phyloP scores from a whole-genome alignment of 805 yeast species.

The Ogataea angusta region DNA sequence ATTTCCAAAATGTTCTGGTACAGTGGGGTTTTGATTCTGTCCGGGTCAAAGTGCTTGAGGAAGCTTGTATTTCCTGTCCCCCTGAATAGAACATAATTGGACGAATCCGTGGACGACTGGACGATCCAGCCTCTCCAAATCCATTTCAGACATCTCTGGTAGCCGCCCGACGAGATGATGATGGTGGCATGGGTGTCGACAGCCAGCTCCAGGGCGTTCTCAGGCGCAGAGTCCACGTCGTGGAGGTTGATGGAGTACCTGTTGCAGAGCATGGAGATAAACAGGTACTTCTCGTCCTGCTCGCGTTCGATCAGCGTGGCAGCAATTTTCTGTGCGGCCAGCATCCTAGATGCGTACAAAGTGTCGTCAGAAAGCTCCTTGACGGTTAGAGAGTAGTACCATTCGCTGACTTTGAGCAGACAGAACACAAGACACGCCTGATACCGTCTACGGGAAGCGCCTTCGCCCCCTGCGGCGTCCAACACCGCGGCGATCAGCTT shows the following conservation, averaged over 20 bases:
- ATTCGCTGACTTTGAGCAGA: conserved; percentile 67
- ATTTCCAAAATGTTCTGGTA: conserved; percentile 79
- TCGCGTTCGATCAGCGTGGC: conserved; percentile 64
- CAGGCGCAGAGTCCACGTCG: conserved; percentile 58
- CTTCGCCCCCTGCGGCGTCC: conserved; percentile 79
- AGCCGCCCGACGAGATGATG: conserved; percentile 77
- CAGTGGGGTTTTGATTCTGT: conserved; percentile 77
- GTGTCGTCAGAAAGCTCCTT: conserved; percentile 67
- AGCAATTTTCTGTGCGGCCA: conserved; percentile 74
- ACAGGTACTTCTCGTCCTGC: conserved; percentile 55
- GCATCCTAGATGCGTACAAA: conserved; percentile 55
- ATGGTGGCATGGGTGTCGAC: conserved; percentile 79
- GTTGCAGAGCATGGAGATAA: conserved; percentile 74
- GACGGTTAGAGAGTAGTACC: conserved; percentile 65
- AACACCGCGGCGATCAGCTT: conserved; percentile 58
- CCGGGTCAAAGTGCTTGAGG: conserved; percentile 70
- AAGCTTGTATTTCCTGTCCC: conserved; percentile 55
- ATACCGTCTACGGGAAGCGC: conserved; percentile 57
- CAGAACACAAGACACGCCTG: conserved; percentile 68
- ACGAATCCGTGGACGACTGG: conserved; percentile 68
- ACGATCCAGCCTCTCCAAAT: conserved; percentile 92
- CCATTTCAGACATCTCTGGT: conserved; percentile 85
- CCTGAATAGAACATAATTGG: conserved; percentile 61
- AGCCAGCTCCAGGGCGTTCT: conserved; percentile 79
- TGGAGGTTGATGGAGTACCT: conserved; percentile 64